A percentile compares a stretch with the other conserved stretches of the same genome.
Evolutionary conservation across 768 basidiomycete species (phyloP).

Genomic region (Leccinellum luteum): DNA sequence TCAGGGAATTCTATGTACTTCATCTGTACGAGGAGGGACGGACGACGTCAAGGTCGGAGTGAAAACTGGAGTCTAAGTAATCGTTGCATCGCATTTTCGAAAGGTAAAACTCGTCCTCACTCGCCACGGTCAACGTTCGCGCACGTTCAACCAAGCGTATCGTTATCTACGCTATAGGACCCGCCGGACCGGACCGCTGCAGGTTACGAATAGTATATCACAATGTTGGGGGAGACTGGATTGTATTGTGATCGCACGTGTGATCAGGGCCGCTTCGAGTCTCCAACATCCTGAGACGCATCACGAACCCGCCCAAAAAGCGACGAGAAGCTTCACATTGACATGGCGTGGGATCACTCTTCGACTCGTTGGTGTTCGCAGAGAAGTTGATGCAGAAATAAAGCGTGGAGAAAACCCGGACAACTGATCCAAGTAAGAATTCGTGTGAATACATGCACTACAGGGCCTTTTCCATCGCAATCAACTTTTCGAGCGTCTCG

Average conservation of each 20-base stretch:
- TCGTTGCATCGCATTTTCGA: slow-evolving; percentile 10
- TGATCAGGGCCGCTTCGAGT: neutral
- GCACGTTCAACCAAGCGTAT: neutral
- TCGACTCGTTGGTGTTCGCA: too few relatives aligned
- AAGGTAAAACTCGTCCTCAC: neutral
- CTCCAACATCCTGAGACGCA: too few relatives aligned
- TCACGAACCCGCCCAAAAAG: too few relatives aligned
- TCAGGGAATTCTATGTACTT: slow-evolving; percentile 89
- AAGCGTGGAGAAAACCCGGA: neutral
- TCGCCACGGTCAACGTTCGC: slow-evolving; percentile 10
- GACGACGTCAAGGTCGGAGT: slow-evolving; percentile 6
- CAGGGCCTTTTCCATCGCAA: slow-evolving; percentile 42
- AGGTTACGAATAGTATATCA: neutral
- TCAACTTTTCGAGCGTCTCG: slow-evolving; percentile 42
- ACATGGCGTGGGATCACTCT: neutral
- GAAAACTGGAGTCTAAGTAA: slow-evolving; percentile 13
- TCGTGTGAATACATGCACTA: slow-evolving; percentile 13
- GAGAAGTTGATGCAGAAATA: too few relatives aligned
- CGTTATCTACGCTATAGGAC: neutral
- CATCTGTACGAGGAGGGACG: slow-evolving; percentile 42
- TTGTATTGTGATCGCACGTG: neutral
- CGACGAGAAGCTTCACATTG: too few relatives aligned
- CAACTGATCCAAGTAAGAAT: neutral
- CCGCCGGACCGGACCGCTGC: neutral
- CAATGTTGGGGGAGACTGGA: slow-evolving; percentile 1